Conservation (phyloP, 257 asterid genomes). For the Gardenia jasminoides region DNA sequence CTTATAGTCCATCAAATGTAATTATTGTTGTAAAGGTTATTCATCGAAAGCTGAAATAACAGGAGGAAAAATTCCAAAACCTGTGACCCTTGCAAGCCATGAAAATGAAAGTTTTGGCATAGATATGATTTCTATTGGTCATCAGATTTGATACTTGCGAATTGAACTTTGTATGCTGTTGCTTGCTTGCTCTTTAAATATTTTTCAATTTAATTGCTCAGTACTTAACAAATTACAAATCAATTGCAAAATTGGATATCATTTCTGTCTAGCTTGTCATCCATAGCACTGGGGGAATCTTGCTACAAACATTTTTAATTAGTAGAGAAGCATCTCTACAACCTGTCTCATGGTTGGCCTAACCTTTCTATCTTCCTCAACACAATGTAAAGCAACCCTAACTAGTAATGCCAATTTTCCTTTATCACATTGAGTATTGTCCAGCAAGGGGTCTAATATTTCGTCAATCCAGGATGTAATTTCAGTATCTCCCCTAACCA, state of each 20-base stretch:
- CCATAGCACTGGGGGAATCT: background rate
- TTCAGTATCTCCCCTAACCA: background rate
- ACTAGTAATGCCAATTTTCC: conserved; percentile 19
- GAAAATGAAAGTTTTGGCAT: background rate
- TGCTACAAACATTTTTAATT: background rate
- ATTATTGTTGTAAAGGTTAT: conserved; percentile 16
- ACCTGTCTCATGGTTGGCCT: conserved; percentile 40
- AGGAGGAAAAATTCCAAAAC: background rate
- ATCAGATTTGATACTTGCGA: background rate
- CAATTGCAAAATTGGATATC: background rate
- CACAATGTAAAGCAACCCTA: conserved; percentile 28
- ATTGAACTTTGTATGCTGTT: background rate
- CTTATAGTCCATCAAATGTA: conserved; percentile 12
- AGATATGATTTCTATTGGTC: background rate
- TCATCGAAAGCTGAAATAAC: background rate
- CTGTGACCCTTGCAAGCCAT: background rate
- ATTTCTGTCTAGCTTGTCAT: background rate
- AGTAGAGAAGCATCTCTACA: conserved; percentile 22
- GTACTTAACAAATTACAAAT: background rate
- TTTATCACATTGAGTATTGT: conserved; percentile 12
- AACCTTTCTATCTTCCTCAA: conserved; percentile 25
- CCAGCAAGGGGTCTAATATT: conserved; percentile 26
- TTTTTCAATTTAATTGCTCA: too few species aligned
- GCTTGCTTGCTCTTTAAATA: background rate
- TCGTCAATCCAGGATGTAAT: background rate